A percentile compares a stretch with the other conserved stretches of the same genome.
Evolutionary conservation across 306 rosid species (phyloP).

Genomic region (Oemleria cerasiformis): DNA sequence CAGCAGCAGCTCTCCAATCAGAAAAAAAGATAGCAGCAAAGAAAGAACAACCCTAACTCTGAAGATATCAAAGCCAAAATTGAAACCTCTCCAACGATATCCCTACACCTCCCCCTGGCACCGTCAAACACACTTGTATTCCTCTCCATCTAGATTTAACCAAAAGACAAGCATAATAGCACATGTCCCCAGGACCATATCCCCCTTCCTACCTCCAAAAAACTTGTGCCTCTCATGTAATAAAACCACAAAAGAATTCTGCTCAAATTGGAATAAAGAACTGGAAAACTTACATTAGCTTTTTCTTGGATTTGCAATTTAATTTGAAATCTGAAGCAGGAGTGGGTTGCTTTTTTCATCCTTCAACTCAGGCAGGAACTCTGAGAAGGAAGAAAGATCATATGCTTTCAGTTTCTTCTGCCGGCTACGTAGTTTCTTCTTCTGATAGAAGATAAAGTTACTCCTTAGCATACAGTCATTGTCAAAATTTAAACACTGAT

Average conservation of each 20-base stretch:
- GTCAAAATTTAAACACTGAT: not conserved
- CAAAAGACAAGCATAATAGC: no score
- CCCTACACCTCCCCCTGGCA: no score
- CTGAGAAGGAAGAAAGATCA: constrained; percentile 61
- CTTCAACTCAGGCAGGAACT: constrained; percentile 61
- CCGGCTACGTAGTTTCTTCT: constrained; percentile 50
- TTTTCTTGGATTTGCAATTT: constrained; percentile 23
- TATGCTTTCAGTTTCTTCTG: constrained; percentile 69
- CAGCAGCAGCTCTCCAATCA: no score
- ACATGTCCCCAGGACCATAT: no score
- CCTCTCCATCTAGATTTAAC: no score
- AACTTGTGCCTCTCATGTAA: no score
- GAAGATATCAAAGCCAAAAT: no score
- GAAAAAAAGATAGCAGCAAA: no score
- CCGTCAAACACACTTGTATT: no score
- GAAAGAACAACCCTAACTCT: no score
- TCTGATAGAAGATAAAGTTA: constrained; percentile 20
- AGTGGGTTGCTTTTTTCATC: constrained; percentile 23
- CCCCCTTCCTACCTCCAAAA: no score
- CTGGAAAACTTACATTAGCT: constrained; percentile 51
- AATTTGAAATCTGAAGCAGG: constrained; percentile 33
- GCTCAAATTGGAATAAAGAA: not conserved
- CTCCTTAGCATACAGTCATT: not conserved
- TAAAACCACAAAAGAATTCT: not conserved
- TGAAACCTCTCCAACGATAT: no score